A percentile compares a stretch with the other conserved stretches of the same genome.
phyloP scores from a whole-genome alignment of 768 basidiomycete genomes.

The Jaapia argillacea region DNA sequence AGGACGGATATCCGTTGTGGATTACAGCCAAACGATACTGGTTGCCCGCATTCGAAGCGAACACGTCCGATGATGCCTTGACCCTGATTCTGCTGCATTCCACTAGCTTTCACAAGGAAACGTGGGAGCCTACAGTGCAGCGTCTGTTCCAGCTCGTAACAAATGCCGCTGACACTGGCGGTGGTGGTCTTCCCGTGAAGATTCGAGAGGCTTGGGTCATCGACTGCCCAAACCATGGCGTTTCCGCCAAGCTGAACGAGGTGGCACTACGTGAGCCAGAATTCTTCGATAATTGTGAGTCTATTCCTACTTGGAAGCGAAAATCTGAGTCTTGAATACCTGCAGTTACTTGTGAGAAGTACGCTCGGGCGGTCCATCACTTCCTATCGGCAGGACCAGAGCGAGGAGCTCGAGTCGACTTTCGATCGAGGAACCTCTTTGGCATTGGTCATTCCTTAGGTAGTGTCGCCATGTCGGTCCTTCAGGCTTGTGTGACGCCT shows the following conservation, averaged over 20 bases:
- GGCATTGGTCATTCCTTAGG: slow-evolving; percentile 66
- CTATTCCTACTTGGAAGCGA: neutral
- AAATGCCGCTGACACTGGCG: slow-evolving; percentile 5
- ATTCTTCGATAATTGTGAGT: slow-evolving; percentile 37
- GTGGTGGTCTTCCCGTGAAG: too few relatives aligned
- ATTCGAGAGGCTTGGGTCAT: slow-evolving; percentile 57
- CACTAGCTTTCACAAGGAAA: slow-evolving; percentile 70
- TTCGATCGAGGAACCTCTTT: slow-evolving; percentile 38
- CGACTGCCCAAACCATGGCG: slow-evolving; percentile 69
- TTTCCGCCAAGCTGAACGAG: slow-evolving; percentile 45
- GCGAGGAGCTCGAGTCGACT: slow-evolving; percentile 38
- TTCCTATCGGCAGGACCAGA: slow-evolving; percentile 37
- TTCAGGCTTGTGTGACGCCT: slow-evolving; percentile 1
- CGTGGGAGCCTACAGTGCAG: slow-evolving; percentile 53
- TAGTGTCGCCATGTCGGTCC: slow-evolving; percentile 49
- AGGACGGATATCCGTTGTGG: neutral
- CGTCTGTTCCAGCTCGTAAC: slow-evolving; percentile 30
- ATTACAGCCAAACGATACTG: neutral
- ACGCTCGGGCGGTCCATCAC: slow-evolving; percentile 46
- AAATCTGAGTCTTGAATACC: slow-evolving; percentile 2
- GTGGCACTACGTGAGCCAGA: slow-evolving; percentile 30
- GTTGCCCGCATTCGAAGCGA: neutral
- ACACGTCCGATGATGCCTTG: slow-evolving; percentile 25
- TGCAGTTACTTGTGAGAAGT: slow-evolving; percentile 55
- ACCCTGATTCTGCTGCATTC: slow-evolving; percentile 58